These are phyloP conservation scores for Pelargonium myrrhifolium DNA, from an alignment of 441 rosid genomes.

Conservation along the genomic window DNA sequence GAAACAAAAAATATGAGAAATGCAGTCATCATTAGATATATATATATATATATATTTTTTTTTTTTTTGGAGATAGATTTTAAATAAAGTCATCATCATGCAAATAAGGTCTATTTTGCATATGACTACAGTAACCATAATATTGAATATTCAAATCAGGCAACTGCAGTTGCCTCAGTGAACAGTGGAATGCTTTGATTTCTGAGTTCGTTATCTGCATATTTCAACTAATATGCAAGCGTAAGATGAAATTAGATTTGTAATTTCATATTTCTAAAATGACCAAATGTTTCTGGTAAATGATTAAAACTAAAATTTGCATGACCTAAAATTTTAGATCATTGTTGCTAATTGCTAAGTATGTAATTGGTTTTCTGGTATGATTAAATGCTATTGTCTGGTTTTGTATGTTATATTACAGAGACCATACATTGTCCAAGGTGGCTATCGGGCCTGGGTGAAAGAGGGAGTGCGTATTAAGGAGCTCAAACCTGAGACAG, in stretches of 20 bases:
- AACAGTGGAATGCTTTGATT: background rate
- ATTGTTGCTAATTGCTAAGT: conserved; percentile 2
- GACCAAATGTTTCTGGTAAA: background rate
- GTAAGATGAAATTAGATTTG: background rate
- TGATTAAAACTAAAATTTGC: background rate
- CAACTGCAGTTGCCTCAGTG: background rate
- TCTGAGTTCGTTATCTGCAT: background rate
- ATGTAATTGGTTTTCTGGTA: background rate
- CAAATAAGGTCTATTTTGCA: background rate
- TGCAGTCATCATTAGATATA: no score
- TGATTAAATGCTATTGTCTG: conserved; percentile 11
- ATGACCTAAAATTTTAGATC: background rate
- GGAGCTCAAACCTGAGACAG: conserved; percentile 76
- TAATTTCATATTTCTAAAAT: background rate
- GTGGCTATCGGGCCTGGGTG: conserved; percentile 84
- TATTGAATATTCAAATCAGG: no score
- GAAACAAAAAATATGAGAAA: background rate
- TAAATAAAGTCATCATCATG: no score
- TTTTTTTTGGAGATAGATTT: no score
- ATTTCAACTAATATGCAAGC: background rate
- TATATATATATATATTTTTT: no score
- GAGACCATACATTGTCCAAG: conserved; percentile 73
- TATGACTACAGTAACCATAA: background rate
- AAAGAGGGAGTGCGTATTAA: conserved; percentile 69
- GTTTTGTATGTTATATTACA: conserved; percentile 30